phyloP scores from a whole-genome alignment of 2,329 filamentous ascomycete species.

The Sphaerulina musiva region DNA sequence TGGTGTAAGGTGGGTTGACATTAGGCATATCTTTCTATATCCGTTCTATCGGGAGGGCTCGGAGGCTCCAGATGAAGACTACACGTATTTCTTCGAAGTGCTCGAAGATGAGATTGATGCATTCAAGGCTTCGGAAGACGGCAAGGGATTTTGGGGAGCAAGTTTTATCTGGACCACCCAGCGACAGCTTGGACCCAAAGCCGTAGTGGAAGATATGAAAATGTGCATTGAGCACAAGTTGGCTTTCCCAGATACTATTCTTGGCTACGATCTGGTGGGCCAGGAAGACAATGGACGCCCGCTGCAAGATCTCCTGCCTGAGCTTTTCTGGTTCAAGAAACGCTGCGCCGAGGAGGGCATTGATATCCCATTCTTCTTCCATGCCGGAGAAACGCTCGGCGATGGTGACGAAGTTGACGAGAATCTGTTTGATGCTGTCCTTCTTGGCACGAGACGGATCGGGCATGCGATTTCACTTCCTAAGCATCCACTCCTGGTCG shows the following conservation, averaged over 20 bases:
- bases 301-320: slow-evolving; percentile 68
- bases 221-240: slow-evolving; percentile 77
- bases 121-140: slow-evolving; percentile 66
- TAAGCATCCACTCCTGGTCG: slow-evolving; percentile 83
- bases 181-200: slow-evolving; percentile 56
- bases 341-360: slow-evolving; percentile 70
- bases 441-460: slow-evolving; percentile 81
- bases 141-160: slow-evolving; percentile 74
- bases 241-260: slow-evolving; percentile 69
- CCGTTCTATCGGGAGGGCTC: slow-evolving; percentile 60
- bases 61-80: slow-evolving; percentile 61
- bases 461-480: slow-evolving; percentile 83
- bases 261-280: slow-evolving; percentile 84
- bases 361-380: slow-evolving; percentile 90
- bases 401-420: slow-evolving; percentile 69
- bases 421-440: slow-evolving; percentile 83
- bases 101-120: slow-evolving; percentile 70
- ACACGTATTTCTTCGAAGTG: slow-evolving; percentile 62
- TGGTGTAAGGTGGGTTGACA: slow-evolving; percentile 76
- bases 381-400: slow-evolving; percentile 82
- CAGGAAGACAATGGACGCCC: slow-evolving; percentile 76
- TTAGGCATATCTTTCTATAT: slow-evolving; percentile 68
- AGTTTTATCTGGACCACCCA: slow-evolving; percentile 79
- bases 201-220: slow-evolving; percentile 72
- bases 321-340: slow-evolving; percentile 91